A percentile compares a stretch with the other conserved stretches of the same genome.
Conservation (phyloP, 352 stramenopile genomes). For the Elongisporangium prolatum region DNA sequence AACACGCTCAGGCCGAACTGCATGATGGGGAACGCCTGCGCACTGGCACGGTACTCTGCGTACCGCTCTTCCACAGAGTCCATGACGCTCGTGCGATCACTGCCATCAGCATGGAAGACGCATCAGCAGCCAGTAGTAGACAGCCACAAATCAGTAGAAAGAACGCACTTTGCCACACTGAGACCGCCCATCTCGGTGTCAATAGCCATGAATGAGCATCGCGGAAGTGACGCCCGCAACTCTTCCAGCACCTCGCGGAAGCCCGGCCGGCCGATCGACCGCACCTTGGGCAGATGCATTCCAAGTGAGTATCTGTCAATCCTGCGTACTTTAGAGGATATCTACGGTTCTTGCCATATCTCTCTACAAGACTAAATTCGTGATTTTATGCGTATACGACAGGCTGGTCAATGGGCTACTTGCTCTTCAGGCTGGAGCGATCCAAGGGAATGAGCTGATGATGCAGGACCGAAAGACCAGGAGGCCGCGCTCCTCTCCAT, state of each 20-base stretch:
- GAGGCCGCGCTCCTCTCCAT: not conserved
- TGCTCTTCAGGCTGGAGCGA: not conserved
- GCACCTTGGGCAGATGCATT: slow-evolving; percentile 4
- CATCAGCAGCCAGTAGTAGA: slow-evolving; percentile 6
- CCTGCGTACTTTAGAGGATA: not conserved
- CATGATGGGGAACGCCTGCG: slow-evolving; percentile 60
- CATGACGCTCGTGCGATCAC: slow-evolving; percentile 57
- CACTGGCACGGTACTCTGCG: slow-evolving; percentile 42
- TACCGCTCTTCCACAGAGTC: slow-evolving; percentile 70
- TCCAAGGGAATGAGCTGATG: not conserved
- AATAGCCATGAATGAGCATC: slow-evolving; percentile 63
- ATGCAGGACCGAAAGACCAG: not conserved
- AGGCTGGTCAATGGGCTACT: not conserved
- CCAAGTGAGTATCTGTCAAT: not conserved
- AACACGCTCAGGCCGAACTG: slow-evolving; percentile 77
- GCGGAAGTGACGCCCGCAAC: slow-evolving; percentile 22
- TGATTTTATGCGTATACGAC: not conserved
- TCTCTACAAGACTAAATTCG: not conserved
- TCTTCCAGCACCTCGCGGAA: slow-evolving; percentile 18
- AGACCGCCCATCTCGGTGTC: slow-evolving; percentile 76
- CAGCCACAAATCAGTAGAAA: slow-evolving; percentile 4
- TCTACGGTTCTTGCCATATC: not conserved
- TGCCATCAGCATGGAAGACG: slow-evolving; percentile 7
- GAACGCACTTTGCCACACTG: slow-evolving; percentile 57
- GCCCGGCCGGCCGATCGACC: slow-evolving; percentile 14